phyloP scores from a whole-genome alignment of 345 rosid species.

The Ceriops tagal region DNA sequence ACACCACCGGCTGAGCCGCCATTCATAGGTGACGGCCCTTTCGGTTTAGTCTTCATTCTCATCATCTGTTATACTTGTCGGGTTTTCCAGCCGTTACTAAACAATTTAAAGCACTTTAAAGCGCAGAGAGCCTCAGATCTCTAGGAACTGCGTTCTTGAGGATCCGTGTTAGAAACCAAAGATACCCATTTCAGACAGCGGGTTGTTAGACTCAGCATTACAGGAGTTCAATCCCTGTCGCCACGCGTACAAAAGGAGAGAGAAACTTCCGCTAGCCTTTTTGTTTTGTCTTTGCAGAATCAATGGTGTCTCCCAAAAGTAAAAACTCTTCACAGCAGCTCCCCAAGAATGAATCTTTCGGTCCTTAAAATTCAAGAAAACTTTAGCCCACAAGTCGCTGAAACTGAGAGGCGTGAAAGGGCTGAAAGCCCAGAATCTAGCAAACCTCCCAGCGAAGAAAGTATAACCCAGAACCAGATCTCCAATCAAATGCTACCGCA shows the following conservation, averaged over 20 bases:
- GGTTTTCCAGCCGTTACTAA: constrained; percentile 1
- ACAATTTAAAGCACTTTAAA: background rate
- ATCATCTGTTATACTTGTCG: constrained; percentile 44
- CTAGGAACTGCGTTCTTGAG: constrained; percentile 15
- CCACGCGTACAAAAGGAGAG: constrained; percentile 9
- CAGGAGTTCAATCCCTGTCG: constrained; percentile 27
- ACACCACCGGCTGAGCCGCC: constrained; percentile 38
- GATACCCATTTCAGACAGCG: constrained; percentile 38
- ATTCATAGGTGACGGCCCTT: constrained; percentile 42
- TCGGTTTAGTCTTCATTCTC: constrained; percentile 63
- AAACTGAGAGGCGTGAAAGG: background rate
- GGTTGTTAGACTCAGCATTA: constrained; percentile 33
- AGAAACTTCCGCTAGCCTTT: background rate
- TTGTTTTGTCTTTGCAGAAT: constrained; percentile 7
- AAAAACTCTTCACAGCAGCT: background rate
- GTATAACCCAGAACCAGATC: constrained; percentile 23
- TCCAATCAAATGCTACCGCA: constrained; percentile 8
- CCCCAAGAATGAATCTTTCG: constrained; percentile 10
- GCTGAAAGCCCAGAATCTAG: constrained; percentile 10
- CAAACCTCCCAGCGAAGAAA: constrained; percentile 14
- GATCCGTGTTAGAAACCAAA: constrained; percentile 39
- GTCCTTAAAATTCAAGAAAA: constrained; percentile 14
- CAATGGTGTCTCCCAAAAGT: constrained; percentile 10
- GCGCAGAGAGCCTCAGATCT: constrained; percentile 35
- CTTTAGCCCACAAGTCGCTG: background rate